A percentile compares a stretch with the other conserved stretches of the same genome.
These are phyloP conservation scores for Encephalitozoon hellem DNA, from an alignment of 371 early-diverging fungal species.

Conservation along the genomic window DNA sequence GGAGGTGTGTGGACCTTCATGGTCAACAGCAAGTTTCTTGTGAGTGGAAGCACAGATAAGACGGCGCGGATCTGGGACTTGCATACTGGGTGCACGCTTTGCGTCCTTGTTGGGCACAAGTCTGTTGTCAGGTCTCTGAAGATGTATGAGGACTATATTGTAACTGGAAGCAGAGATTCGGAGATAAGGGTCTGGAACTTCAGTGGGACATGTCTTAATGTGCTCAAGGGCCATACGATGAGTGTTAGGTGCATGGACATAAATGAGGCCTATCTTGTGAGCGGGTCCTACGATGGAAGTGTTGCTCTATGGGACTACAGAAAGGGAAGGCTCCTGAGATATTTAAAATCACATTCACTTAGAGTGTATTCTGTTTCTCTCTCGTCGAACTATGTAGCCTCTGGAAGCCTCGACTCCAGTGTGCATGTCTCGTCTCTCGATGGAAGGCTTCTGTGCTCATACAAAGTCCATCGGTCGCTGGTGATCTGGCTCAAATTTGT, in stretches of 20 bases:
- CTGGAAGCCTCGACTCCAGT: slow-evolving; percentile 46
- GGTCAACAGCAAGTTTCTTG: slow-evolving; percentile 72
- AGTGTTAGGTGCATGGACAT: slow-evolving; percentile 86
- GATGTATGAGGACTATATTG: slow-evolving; percentile 66
- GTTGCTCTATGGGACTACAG: slow-evolving; percentile 78
- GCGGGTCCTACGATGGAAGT: slow-evolving; percentile 85
- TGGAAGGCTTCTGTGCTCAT: slow-evolving; percentile 4
- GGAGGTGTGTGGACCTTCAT: slow-evolving; percentile 96
- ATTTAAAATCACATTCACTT: slow-evolving; percentile 54
- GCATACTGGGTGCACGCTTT: slow-evolving; percentile 71
- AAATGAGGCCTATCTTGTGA: slow-evolving; percentile 74
- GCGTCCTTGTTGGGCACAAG: slow-evolving; percentile 78
- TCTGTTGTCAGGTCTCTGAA: slow-evolving; percentile 84
- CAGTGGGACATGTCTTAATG: slow-evolving; percentile 46
- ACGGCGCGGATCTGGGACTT: slow-evolving; percentile 89
- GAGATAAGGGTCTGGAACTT: slow-evolving; percentile 56
- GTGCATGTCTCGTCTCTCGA: slow-evolving; percentile 47
- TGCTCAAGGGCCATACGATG: slow-evolving; percentile 71
- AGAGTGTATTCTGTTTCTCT: slow-evolving; percentile 81
- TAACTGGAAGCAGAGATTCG: slow-evolving; percentile 60
- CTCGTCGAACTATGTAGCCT: slow-evolving; percentile 33
- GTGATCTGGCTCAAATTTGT: slow-evolving; percentile 41
- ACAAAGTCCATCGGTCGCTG: slow-evolving; percentile 28
- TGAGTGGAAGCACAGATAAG: slow-evolving; percentile 91
- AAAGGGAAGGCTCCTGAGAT: slow-evolving; percentile 47